A percentile compares a stretch with the other conserved stretches of the same genome.
phyloP scores from a whole-genome alignment of 371 early-diverging fungal species.

The Apophysomyces variabilis region DNA sequence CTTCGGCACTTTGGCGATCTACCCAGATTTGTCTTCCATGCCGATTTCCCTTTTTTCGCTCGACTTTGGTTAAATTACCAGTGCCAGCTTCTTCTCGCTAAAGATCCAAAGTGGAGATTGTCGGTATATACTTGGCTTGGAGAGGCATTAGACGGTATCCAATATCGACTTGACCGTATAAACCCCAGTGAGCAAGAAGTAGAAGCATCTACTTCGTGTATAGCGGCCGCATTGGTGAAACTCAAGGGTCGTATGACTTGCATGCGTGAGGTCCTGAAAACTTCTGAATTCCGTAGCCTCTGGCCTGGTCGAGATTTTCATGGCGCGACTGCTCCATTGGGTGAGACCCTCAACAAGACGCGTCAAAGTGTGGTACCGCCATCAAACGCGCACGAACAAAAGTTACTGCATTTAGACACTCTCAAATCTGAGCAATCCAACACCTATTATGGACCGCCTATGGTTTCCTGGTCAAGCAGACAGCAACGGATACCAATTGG shows the following conservation, averaged over 20 bases:
- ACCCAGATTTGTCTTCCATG: slow-evolving; percentile 28
- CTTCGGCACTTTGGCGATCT: slow-evolving; percentile 35
- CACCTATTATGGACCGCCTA: background rate
- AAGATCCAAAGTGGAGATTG: slow-evolving; percentile 15
- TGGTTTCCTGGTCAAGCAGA: background rate
- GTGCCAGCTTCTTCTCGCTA: slow-evolving; percentile 21
- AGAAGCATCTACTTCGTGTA: slow-evolving; percentile 15
- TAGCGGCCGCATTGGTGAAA: slow-evolving; percentile 28
- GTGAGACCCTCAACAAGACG: background rate
- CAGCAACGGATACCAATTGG: background rate
- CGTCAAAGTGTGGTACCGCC: background rate
- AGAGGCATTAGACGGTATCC: background rate
- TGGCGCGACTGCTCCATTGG: slow-evolving; percentile 16
- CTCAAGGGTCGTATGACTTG: slow-evolving; percentile 27
- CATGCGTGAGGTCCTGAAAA: slow-evolving; percentile 21
- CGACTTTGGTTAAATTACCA: slow-evolving; percentile 36
- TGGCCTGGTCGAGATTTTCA: slow-evolving; percentile 17
- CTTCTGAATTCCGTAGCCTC: slow-evolving; percentile 26
- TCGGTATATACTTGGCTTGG: slow-evolving; percentile 23
- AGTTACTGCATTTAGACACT: background rate
- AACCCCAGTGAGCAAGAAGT: background rate
- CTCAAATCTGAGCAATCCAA: background rate
- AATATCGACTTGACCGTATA: slow-evolving; percentile 18
- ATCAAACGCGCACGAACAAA: background rate
- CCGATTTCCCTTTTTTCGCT: slow-evolving; percentile 27